Evolutionary conservation across 2,329 filamentous ascomycete species (phyloP).

Genomic region (Metarhizium sp.): DNA sequence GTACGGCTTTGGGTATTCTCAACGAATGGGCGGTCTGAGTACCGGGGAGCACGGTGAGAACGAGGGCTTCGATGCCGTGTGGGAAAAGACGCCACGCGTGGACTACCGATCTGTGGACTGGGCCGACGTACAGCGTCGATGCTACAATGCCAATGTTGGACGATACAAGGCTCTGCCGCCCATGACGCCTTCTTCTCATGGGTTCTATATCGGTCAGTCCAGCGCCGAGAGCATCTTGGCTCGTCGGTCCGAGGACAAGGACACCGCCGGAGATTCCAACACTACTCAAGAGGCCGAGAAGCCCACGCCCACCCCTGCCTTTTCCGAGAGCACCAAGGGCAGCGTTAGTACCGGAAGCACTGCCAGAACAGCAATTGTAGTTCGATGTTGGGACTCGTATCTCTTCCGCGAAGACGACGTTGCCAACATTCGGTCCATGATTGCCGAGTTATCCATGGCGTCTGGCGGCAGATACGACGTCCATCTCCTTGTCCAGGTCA

Average conservation of each 20-base stretch:
- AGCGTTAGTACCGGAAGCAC: constrained; percentile 12
- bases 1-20: constrained; percentile 82
- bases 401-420: constrained; percentile 71
- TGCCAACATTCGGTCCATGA: constrained; percentile 73
- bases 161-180: constrained; percentile 51
- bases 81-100: constrained; percentile 60
- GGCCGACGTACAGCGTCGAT: constrained; percentile 68
- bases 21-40: constrained; percentile 68
- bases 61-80: constrained; percentile 71
- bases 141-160: constrained; percentile 58
- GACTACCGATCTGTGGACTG: constrained; percentile 72
- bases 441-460: constrained; percentile 70
- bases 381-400: constrained; percentile 77
- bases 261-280: neutral
- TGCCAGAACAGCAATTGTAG: constrained; percentile 60
- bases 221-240: neutral
- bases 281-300: constrained; percentile 4
- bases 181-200: constrained; percentile 31
- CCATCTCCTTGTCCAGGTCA: constrained; percentile 77
- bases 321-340: constrained; percentile 5
- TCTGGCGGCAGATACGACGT: constrained; percentile 83
- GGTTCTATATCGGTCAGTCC: constrained; percentile 35
- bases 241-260: constrained; percentile 1
- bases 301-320: neutral
- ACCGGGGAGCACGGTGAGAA: constrained; percentile 78